Evolutionary conservation across 108 stramenopile genomes (phyloP).

Genomic region (Stephanodiscus triporus): DNA sequence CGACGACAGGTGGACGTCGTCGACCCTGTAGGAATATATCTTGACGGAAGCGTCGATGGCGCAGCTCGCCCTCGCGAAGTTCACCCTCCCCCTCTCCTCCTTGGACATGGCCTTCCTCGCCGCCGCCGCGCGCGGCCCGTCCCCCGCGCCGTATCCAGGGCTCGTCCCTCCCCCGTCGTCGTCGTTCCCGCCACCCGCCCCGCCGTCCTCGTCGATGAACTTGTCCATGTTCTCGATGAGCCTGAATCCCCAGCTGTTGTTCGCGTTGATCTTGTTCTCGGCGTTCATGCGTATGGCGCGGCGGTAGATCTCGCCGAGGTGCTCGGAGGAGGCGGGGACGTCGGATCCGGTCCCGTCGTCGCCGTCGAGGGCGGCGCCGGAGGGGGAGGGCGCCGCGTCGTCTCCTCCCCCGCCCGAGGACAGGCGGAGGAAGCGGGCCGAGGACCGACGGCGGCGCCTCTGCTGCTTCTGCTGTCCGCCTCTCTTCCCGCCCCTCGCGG

Average conservation of each 20-base stretch:
- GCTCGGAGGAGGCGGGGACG: conserved; percentile 31
- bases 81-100: conserved; percentile 63
- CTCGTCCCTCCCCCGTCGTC: background rate
- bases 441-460: conserved; percentile 68
- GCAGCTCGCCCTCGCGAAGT: conserved; percentile 97
- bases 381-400: no score
- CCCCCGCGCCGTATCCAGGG: background rate
- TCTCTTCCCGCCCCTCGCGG: background rate
- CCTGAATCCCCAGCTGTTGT: conserved; percentile 93
- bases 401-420: conserved; percentile 31
- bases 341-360: background rate
- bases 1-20: conserved; percentile 91
- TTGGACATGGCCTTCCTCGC: conserved; percentile 25
- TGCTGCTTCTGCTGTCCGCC: conserved; percentile 4
- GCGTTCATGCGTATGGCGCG: conserved; percentile 92
- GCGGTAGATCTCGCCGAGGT: conserved; percentile 85
- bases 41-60: conserved; percentile 97
- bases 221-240: conserved; percentile 98
- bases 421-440: conserved; percentile 74
- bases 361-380: conserved; percentile 23
- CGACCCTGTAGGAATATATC: conserved; percentile 97
- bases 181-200: background rate
- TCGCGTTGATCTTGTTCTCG: conserved; percentile 95
- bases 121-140: background rate
- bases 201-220: conserved; percentile 57